phyloP scores from a whole-genome alignment of 2,329 filamentous ascomycete species.

The Pseudogymnoascus sp. region DNA sequence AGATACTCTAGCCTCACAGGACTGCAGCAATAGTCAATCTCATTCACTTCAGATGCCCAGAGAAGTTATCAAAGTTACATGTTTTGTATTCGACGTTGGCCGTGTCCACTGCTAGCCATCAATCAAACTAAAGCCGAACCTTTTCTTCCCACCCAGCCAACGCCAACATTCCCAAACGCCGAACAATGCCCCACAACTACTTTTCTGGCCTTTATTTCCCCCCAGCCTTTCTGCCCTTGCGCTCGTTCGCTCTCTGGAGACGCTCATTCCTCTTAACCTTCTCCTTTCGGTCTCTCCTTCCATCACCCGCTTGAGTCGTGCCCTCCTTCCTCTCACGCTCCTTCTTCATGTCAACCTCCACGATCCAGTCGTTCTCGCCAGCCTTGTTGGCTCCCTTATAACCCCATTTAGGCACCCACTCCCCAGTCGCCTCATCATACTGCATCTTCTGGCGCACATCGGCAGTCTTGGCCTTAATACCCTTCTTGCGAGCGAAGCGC shows the following conservation, averaged over 20 bases:
- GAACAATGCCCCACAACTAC: not conserved
- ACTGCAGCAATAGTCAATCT: not conserved
- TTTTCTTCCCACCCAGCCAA: slow-evolving; percentile 8
- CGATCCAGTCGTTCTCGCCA: slow-evolving; percentile 75
- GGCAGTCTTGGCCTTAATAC: slow-evolving; percentile 80
- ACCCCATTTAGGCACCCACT: slow-evolving; percentile 93
- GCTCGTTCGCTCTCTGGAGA: slow-evolving; percentile 58
- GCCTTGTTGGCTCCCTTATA: slow-evolving; percentile 86
- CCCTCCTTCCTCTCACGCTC: slow-evolving; percentile 55
- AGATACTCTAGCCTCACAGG: not conserved
- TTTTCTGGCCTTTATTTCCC: not conserved
- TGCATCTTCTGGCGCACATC: slow-evolving; percentile 69
- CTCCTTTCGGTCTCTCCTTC: slow-evolving; percentile 58
- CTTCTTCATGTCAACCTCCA: slow-evolving; percentile 78
- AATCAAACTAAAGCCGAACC: slow-evolving; percentile 8
- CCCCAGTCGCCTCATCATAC: slow-evolving; percentile 74
- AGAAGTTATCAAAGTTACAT: slow-evolving; percentile 2
- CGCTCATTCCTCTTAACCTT: slow-evolving; percentile 62
- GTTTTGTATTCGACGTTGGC: slow-evolving; percentile 7
- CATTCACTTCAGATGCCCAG: not conserved
- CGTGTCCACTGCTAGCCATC: slow-evolving; percentile 5
- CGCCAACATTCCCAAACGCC: slow-evolving; percentile 9
- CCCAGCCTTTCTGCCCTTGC: slow-evolving; percentile 31
- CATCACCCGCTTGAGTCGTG: slow-evolving; percentile 51
- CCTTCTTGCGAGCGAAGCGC: slow-evolving; percentile 92